These are phyloP conservation scores for Lyophyllum semitale DNA, from an alignment of 768 basidiomycete genomes.

Conservation along the genomic window DNA sequence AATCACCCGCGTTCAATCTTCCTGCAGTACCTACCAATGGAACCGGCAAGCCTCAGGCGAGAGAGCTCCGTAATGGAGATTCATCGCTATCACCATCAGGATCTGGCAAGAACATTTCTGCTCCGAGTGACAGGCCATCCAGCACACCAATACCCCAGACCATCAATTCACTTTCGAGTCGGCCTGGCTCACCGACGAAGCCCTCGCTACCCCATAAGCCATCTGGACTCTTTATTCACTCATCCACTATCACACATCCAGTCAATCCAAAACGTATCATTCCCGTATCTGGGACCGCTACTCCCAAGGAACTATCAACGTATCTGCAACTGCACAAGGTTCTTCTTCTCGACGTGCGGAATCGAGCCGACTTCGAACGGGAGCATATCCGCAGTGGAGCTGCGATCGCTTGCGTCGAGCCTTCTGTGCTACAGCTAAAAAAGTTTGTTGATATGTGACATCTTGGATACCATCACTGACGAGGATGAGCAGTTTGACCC, in stretches of 20 bases:
- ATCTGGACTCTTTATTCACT: slow-evolving; percentile 36
- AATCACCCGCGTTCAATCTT: slow-evolving; percentile 47
- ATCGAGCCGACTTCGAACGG: slow-evolving; percentile 71
- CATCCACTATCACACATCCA: slow-evolving; percentile 30
- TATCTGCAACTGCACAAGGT: slow-evolving; percentile 64
- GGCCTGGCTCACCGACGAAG: slow-evolving; percentile 60
- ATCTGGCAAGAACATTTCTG: slow-evolving; percentile 38
- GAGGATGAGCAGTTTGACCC: slow-evolving; percentile 54
- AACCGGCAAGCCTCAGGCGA: slow-evolving; percentile 23
- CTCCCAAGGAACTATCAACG: slow-evolving; percentile 57
- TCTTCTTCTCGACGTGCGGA: slow-evolving; percentile 82
- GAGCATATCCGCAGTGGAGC: slow-evolving; percentile 62
- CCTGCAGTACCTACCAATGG: slow-evolving; percentile 50
- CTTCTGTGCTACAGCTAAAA: slow-evolving; percentile 66
- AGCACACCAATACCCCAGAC: slow-evolving; percentile 70
- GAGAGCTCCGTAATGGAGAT: slow-evolving; percentile 26
- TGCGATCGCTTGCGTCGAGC: slow-evolving; percentile 84
- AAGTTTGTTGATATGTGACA: slow-evolving; percentile 49
- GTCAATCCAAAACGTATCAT: slow-evolving; percentile 43
- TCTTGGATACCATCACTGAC: slow-evolving; percentile 6
- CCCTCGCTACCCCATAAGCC: slow-evolving; percentile 39
- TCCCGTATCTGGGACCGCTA: slow-evolving; percentile 60
- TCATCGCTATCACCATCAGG: slow-evolving; percentile 28
- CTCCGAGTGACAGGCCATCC: slow-evolving; percentile 58
- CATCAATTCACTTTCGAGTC: slow-evolving; percentile 56